A percentile compares a stretch with the other conserved stretches of the same genome.
Conservation (phyloP, 1,284 basidiomycete species). For the Omphalotus olearius region DNA sequence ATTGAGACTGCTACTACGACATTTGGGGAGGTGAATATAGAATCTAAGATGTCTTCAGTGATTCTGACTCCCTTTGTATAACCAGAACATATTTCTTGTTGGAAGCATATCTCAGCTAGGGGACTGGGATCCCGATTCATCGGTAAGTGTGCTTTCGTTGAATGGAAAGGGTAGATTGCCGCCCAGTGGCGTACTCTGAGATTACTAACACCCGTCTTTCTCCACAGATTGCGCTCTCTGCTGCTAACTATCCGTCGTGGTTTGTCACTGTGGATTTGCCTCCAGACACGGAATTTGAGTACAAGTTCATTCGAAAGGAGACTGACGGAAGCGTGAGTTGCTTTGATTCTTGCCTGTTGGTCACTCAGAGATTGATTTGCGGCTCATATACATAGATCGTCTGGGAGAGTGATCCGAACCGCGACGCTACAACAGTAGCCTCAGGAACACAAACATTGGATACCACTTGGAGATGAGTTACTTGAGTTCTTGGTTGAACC, state of each 20-base stretch:
- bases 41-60: background rate
- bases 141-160: slow-evolving; percentile 31
- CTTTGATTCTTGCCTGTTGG: background rate
- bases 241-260: slow-evolving; percentile 56
- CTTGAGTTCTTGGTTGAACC: too few relatives aligned
- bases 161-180: too few relatives aligned
- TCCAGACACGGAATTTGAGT: slow-evolving; percentile 45
- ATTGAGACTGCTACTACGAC: slow-evolving; percentile 50
- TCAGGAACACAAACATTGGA: slow-evolving; percentile 34
- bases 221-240: slow-evolving; percentile 46
- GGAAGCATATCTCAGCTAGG: slow-evolving; percentile 54
- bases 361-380: background rate
- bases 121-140: slow-evolving; percentile 41
- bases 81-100: slow-evolving; percentile 54
- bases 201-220: background rate
- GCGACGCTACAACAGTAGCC: slow-evolving; percentile 36
- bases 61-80: background rate
- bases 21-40: slow-evolving; percentile 43
- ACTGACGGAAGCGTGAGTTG: slow-evolving; percentile 46
- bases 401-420: slow-evolving; percentile 59
- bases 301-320: slow-evolving; percentile 60
- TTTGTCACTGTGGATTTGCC: slow-evolving; percentile 45
- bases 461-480: slow-evolving; percentile 32
- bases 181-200: too few relatives aligned
- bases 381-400: slow-evolving; percentile 29